These are phyloP conservation scores for Daldinia sp. DNA, from an alignment of 2,329 filamentous ascomycete species.

Conservation along the genomic window DNA sequence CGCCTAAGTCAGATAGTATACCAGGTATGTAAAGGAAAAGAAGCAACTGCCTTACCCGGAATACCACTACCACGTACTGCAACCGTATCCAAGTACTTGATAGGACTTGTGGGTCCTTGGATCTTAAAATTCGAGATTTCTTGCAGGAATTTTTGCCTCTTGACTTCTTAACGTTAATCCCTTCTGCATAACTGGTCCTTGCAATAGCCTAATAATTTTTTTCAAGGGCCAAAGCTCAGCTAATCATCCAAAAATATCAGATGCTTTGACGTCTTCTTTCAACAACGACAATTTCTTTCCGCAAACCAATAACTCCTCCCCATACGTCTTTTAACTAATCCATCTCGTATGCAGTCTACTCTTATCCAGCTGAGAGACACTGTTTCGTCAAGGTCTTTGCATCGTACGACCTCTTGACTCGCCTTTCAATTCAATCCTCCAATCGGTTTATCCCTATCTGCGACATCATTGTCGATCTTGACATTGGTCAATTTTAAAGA, in stretches of 20 bases:
- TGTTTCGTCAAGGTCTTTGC: background rate
- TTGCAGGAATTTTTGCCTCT: conserved; percentile 40
- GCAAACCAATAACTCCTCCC: conserved; percentile 8
- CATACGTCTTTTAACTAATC: background rate
- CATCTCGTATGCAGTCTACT: conserved; percentile 12
- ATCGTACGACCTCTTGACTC: background rate
- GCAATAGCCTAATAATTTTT: conserved; percentile 38
- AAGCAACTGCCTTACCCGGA: conserved; percentile 6
- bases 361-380: conserved; percentile 3
- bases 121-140: conserved; percentile 33
- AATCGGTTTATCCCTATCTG: conserved; percentile 4
- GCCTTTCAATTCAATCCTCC: conserved; percentile 14
- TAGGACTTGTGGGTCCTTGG: conserved; percentile 15
- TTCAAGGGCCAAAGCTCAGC: conserved; percentile 25
- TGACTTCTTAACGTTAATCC: conserved; percentile 23
- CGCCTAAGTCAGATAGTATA: too few species aligned
- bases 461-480: conserved; percentile 5
- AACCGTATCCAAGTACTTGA: background rate
- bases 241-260: conserved; percentile 27
- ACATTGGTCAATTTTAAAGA: background rate
- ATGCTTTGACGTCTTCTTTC: conserved; percentile 30
- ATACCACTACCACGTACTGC: background rate
- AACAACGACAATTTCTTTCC: conserved; percentile 14
- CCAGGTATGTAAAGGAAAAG: background rate
- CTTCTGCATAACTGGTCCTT: conserved; percentile 30